These are phyloP conservation scores for Magnusiomyces tetraspermus DNA, from an alignment of 1,139 yeast species.

Conservation along the genomic window DNA sequence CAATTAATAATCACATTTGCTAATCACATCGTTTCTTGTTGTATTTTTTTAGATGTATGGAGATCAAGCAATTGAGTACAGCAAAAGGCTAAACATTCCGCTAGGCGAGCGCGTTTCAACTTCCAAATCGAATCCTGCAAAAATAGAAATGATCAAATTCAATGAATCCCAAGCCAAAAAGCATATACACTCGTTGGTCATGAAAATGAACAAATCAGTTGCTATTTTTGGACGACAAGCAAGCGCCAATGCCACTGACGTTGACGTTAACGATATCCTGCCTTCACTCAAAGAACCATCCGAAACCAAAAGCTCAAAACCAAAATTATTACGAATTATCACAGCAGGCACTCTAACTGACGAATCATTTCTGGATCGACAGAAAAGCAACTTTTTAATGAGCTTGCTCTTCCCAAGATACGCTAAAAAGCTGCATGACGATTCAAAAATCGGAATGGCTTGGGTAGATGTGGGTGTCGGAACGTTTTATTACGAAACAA, in stretches of 20 bases:
- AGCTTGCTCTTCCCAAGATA: slow-evolving; percentile 35
- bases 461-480: slow-evolving; percentile 93
- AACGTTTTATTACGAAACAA: slow-evolving; percentile 56
- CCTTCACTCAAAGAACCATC: neutral
- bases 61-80: slow-evolving; percentile 73
- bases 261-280: neutral
- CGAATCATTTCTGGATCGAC: slow-evolving; percentile 70
- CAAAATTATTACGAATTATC: slow-evolving; percentile 62
- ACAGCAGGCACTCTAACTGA: slow-evolving; percentile 92
- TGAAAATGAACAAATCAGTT: slow-evolving; percentile 58
- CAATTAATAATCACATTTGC: neutral
- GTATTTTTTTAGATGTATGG: slow-evolving; percentile 23
- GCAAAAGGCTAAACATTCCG: slow-evolving; percentile 58
- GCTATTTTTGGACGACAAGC: slow-evolving; percentile 66
- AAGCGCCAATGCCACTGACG: neutral
- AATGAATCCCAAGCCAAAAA: slow-evolving; percentile 64
- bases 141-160: slow-evolving; percentile 66
- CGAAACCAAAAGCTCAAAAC: neutral
- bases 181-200: slow-evolving; percentile 63
- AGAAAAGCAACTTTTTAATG: slow-evolving; percentile 59
- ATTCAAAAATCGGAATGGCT: slow-evolving; percentile 55
- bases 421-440: slow-evolving; percentile 27
- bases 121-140: slow-evolving; percentile 43
- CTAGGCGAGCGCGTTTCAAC: slow-evolving; percentile 36
- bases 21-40: neutral